These are phyloP conservation scores for Graphium sp. DNA, from an alignment of 2,329 filamentous ascomycete species.

Conservation along the genomic window DNA sequence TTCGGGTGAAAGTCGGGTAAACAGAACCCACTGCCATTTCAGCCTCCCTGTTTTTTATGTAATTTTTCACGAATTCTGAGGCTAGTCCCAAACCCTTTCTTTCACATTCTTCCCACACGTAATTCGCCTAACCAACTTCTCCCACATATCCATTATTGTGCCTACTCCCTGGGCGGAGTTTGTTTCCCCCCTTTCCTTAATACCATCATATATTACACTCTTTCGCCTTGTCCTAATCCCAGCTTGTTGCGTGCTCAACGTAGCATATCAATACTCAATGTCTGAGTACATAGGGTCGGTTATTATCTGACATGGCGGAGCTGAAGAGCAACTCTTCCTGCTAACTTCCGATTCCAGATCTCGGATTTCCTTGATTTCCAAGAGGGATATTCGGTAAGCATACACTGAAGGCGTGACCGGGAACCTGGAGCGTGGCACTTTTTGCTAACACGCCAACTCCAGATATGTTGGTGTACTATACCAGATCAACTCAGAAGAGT, in stretches of 20 bases:
- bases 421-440: neutral
- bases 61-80: too few relatives aligned
- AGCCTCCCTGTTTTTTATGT: too few relatives aligned
- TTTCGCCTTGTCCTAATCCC: constrained; percentile 8
- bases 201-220: constrained; percentile 7
- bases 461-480: constrained; percentile 94
- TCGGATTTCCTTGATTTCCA: constrained; percentile 91
- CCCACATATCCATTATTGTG: constrained; percentile 4
- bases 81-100: constrained; percentile 2
- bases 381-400: constrained; percentile 86
- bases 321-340: constrained; percentile 14
- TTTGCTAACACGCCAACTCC: constrained; percentile 9
- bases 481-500: constrained; percentile 95
- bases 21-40: too few relatives aligned
- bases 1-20: too few relatives aligned
- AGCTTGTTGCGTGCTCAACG: constrained; percentile 23
- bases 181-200: constrained; percentile 17
- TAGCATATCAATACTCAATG: constrained; percentile 24
- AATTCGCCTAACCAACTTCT: constrained; percentile 2
- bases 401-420: neutral
- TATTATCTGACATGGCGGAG: too few relatives aligned
- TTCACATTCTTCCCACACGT: constrained; percentile 2
- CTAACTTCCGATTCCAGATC: constrained; percentile 38
- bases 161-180: constrained; percentile 4
- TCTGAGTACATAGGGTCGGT: constrained; percentile 44